These are phyloP conservation scores for Fusarium fracticaudum DNA, from an alignment of 2,329 filamentous ascomycete species.

Conservation along the genomic window DNA sequence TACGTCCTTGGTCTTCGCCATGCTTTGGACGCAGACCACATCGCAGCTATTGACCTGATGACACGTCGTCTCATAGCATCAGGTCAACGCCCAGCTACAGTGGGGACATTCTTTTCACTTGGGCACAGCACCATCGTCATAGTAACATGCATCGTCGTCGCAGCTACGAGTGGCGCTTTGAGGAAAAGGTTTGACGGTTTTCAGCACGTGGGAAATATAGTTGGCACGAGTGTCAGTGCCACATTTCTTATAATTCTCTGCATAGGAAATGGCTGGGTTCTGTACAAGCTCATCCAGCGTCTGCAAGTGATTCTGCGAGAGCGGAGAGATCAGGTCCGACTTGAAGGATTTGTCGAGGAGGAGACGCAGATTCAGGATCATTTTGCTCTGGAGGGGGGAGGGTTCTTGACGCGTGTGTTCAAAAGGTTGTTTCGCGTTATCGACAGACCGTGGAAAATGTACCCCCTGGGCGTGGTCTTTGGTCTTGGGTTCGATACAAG, in stretches of 20 bases:
- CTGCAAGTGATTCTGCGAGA: slow-evolving; percentile 68
- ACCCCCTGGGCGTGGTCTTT: slow-evolving; percentile 86
- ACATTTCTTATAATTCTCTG: slow-evolving; percentile 85
- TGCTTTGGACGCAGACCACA: slow-evolving; percentile 97
- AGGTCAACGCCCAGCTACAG: slow-evolving; percentile 86
- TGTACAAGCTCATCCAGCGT: slow-evolving; percentile 78
- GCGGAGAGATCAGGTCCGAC: slow-evolving; percentile 29
- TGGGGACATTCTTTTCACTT: slow-evolving; percentile 93
- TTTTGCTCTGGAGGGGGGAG: slow-evolving; percentile 79
- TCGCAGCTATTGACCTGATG: slow-evolving; percentile 89
- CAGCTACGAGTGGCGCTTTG: slow-evolving; percentile 87
- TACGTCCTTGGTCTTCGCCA: slow-evolving; percentile 92
- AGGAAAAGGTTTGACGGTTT: slow-evolving; percentile 84
- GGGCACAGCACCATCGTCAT: slow-evolving; percentile 95
- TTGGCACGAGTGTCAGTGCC: slow-evolving; percentile 88
- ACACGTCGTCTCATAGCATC: slow-evolving; percentile 87
- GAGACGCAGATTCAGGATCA: slow-evolving; percentile 50
- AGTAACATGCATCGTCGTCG: slow-evolving; percentile 89
- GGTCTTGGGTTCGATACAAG: slow-evolving; percentile 96
- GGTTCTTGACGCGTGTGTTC: slow-evolving; percentile 77
- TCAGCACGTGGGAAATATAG: slow-evolving; percentile 81
- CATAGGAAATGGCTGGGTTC: slow-evolving; percentile 84
- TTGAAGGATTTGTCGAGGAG: slow-evolving; percentile 41
- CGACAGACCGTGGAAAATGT: slow-evolving; percentile 92
- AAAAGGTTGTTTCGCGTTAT: slow-evolving; percentile 79